phyloP scores from a whole-genome alignment of 305 asterid genomes.

The Plantago coronopus region DNA sequence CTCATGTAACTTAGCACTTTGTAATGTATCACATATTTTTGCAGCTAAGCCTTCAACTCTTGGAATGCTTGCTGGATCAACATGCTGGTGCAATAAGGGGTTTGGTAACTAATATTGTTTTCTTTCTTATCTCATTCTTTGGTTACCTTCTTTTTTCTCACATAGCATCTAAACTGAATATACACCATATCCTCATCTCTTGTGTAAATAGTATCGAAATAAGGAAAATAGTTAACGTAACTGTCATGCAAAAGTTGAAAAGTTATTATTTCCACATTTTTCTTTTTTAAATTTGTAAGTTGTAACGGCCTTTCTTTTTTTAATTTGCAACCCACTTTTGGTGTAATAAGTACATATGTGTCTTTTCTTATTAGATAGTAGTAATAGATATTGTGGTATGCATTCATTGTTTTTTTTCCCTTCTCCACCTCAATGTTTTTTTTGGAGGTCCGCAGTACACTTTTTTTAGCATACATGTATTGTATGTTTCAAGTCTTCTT shows the following conservation, averaged over 20 bases:
- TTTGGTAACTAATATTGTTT: slow-evolving; percentile 47
- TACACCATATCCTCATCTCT: background rate
- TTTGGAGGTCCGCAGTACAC: background rate
- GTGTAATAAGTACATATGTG: no score
- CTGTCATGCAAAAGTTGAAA: slow-evolving; percentile 4
- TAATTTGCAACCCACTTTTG: no score
- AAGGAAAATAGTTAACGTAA: background rate
- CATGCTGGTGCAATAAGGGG: slow-evolving; percentile 52
- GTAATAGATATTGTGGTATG: no score
- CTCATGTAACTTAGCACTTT: slow-evolving; percentile 19
- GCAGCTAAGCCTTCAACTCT: slow-evolving; percentile 90
- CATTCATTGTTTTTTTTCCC: no score
- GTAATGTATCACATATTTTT: slow-evolving; percentile 26
- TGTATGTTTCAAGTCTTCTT: slow-evolving; percentile 13
- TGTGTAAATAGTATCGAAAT: background rate
- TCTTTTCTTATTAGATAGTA: no score
- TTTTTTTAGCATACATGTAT: background rate
- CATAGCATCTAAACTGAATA: slow-evolving; percentile 9
- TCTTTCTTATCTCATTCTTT: background rate
- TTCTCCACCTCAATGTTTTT: no score
- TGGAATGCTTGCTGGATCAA: slow-evolving; percentile 72
- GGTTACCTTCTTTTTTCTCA: slow-evolving; percentile 1
- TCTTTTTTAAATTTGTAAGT: no score
- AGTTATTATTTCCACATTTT: no score
- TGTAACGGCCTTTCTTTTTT: no score